A percentile compares a stretch with the other conserved stretches of the same genome.
phyloP scores from a whole-genome alignment of 169 alveolate genomes.

The Perkinsus chesapeaki region DNA sequence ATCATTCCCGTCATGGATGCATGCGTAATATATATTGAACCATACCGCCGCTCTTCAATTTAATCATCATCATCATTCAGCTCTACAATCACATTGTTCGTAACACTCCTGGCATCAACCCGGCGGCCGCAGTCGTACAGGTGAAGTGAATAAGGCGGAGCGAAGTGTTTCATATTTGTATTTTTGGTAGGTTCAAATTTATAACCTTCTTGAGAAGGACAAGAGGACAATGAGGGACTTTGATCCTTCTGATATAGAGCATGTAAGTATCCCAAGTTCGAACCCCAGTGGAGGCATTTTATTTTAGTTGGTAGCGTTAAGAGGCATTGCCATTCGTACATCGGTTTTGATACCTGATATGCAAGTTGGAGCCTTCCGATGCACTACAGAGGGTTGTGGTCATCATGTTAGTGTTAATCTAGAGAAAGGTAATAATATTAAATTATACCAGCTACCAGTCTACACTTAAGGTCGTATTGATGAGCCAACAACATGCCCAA shows the following conservation, averaged over 20 bases:
- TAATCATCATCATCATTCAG: neutral
- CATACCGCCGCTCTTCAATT: neutral
- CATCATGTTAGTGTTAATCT: neutral
- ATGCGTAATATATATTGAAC: neutral
- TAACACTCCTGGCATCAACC: conserved; percentile 3
- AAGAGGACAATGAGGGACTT: conserved; percentile 61
- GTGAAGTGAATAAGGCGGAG: neutral
- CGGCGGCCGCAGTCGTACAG: neutral
- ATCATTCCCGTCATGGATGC: neutral
- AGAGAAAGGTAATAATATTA: neutral
- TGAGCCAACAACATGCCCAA: conserved; percentile 71
- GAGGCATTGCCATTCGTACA: conserved; percentile 89
- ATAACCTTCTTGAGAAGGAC: conserved; percentile 44
- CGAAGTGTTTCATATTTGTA: conserved; percentile 17
- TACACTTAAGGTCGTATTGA: conserved; percentile 33
- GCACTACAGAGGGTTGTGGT: conserved; percentile 41
- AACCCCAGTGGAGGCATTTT: too few relatives aligned
- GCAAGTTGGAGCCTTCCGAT: conserved; percentile 89
- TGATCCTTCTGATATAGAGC: conserved; percentile 72
- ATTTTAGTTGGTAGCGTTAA: conserved; percentile 62
- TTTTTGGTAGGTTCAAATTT: conserved; percentile 20
- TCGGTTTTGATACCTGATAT: conserved; percentile 94
- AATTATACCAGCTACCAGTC: neutral
- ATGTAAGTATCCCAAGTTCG: conserved; percentile 21
- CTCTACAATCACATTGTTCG: neutral